phyloP scores from a whole-genome alignment of 345 rosid genomes.

The Gynandropsis gynandra region DNA sequence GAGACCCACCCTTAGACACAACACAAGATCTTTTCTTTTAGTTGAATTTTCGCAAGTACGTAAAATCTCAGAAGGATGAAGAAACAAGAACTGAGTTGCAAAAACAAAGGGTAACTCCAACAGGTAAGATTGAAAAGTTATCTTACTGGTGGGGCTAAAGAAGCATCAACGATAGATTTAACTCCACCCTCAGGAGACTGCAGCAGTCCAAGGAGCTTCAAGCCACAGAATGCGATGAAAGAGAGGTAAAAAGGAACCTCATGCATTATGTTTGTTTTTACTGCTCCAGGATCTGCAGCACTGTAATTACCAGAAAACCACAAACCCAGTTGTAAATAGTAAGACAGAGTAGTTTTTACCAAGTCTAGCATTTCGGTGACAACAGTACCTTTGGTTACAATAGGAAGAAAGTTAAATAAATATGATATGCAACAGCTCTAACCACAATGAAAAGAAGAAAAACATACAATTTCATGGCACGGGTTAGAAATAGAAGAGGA shows the following conservation, averaged over 20 bases:
- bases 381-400: too few species aligned
- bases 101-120: background rate
- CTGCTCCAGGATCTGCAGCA: slow-evolving; percentile 88
- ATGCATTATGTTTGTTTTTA: slow-evolving; percentile 76
- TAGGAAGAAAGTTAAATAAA: too few species aligned
- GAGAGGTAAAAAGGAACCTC: slow-evolving; percentile 66
- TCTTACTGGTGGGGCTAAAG: slow-evolving; percentile 79
- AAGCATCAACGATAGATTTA: slow-evolving; percentile 64
- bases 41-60: too few species aligned
- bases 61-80: too few species aligned
- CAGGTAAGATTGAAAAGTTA: slow-evolving; percentile 9
- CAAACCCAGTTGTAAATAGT: background rate
- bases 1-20: too few species aligned
- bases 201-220: slow-evolving; percentile 51
- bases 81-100: too few species aligned
- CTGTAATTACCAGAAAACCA: slow-evolving; percentile 28
- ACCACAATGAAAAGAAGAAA: background rate
- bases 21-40: too few species aligned
- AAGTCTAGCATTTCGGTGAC: too few species aligned
- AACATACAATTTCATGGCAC: background rate
- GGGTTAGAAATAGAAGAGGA: background rate
- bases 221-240: slow-evolving; percentile 31
- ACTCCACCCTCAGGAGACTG: slow-evolving; percentile 55
- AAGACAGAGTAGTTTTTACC: background rate
- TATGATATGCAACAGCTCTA: background rate